Evolutionary conservation across 2,329 filamentous ascomycete genomes (phyloP), one percentile per base, ranked within the genome.

Genomic region (Raffaelea albimanens): DNA sequence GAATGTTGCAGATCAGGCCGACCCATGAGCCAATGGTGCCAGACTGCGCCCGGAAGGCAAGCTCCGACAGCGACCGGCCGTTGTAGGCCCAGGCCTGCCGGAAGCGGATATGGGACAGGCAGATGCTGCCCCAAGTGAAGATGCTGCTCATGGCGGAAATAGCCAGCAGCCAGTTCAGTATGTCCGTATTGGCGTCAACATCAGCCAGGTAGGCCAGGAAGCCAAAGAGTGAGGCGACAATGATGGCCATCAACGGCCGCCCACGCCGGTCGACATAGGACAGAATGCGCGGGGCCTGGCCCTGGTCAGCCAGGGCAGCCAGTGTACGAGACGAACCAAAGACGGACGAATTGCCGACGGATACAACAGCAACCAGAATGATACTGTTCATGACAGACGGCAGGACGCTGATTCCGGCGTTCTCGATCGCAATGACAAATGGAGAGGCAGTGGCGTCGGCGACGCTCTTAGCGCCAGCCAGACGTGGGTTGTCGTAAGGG

Each of bases 381-480:
- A 96, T 88, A n/a, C 80, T 82, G 64, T 97, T 96, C 85, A 96
- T 94, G 46, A 96, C 76, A 0, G 85, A 90, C 2, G 88, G 87
- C 3, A 96, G 76, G 2, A 84, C 82, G 39, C 78, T 68, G 57
- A 96, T 94, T 9, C 87, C 84, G 2, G 89, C 88, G 53, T 89
- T 84, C 55, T 85, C 72, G 56, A 95, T 95, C 52, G 90, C 87
- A 58, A 96, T 94, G 57, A 96, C 90, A 62, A 96, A 96, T 2
- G 91, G 91, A 3, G 88, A 95, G 1, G 88, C 85, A 22, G 80
- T 79, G 40, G 83, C 78, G 61, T 89, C 79, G 43, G 76, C 76
- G n/a, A 71, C 70, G 47, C 69, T 75, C 21, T 63, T 68, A 41
- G 71, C 72, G 11, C 71, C 70, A 1, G 88, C 69, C 0, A 95